phyloP scores from a whole-genome alignment of 2,329 filamentous ascomycete species.

The Diaporthe eres region DNA sequence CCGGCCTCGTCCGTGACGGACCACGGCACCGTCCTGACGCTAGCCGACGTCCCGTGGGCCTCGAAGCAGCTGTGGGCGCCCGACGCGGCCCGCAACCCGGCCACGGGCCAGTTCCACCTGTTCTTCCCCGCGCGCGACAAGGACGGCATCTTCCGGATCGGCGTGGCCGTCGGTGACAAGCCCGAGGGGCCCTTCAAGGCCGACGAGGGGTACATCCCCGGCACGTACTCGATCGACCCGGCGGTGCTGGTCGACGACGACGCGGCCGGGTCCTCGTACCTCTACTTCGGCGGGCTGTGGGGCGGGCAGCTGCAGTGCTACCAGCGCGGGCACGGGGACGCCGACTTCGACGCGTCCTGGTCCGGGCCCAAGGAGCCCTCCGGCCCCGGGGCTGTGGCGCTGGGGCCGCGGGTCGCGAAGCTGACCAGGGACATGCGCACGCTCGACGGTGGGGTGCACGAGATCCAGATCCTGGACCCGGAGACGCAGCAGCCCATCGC shows the following conservation, averaged over 20 bases:
- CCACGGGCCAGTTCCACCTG: slow-evolving; percentile 79
- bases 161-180: slow-evolving; percentile 74
- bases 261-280: slow-evolving; percentile 65
- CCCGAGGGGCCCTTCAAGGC: slow-evolving; percentile 80
- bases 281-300: slow-evolving; percentile 87
- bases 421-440: slow-evolving; percentile 76
- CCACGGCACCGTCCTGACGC: slow-evolving; percentile 78
- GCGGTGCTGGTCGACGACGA: slow-evolving; percentile 81
- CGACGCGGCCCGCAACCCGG: slow-evolving; percentile 72
- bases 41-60: slow-evolving; percentile 80
- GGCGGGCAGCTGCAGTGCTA: slow-evolving; percentile 87
- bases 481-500: slow-evolving; percentile 71
- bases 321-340: slow-evolving; percentile 62
- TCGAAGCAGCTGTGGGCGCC: slow-evolving; percentile 87
- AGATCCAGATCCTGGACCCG: slow-evolving; percentile 75
- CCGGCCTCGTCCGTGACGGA: slow-evolving; percentile 67
- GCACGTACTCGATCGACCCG: slow-evolving; percentile 83
- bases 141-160: slow-evolving; percentile 79
- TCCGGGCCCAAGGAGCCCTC: slow-evolving; percentile 71
- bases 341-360: slow-evolving; percentile 67
- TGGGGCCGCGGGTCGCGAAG: slow-evolving; percentile 76
- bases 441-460: slow-evolving; percentile 68
- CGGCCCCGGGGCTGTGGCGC: slow-evolving; percentile 68
- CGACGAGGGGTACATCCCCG: slow-evolving; percentile 74
- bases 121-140: slow-evolving; percentile 84